Evolutionary conservation across 1,284 basidiomycete genomes (phyloP).

Genomic region (Microbotryum violaceum): DNA sequence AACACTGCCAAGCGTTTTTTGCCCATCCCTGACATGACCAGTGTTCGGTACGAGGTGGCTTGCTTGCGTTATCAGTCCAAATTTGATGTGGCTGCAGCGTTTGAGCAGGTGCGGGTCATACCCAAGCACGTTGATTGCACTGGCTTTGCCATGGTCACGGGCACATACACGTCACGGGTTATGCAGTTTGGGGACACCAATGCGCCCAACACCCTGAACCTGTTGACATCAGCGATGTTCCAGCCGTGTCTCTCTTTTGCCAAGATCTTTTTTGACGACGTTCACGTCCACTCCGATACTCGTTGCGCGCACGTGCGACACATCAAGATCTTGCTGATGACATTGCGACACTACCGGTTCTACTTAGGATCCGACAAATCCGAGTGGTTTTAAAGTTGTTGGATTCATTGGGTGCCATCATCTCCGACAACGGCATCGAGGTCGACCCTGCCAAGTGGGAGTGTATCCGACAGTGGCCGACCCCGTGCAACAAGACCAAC

Average conservation of each 20-base stretch:
- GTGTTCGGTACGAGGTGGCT: too few species aligned
- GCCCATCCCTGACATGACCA: too few species aligned
- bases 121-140: too few species aligned
- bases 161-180: too few species aligned
- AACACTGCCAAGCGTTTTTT: too few species aligned
- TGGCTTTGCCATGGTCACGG: too few species aligned
- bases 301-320: slow-evolving; percentile 39
- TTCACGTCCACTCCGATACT: slow-evolving; percentile 38
- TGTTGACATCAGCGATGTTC: slow-evolving; percentile 41
- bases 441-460: slow-evolving; percentile 37
- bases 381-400: slow-evolving; percentile 31
- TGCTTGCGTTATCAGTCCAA: too few species aligned
- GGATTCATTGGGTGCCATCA: slow-evolving; percentile 39
- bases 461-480: slow-evolving; percentile 29
- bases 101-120: too few species aligned
- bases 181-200: too few species aligned
- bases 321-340: slow-evolving; percentile 34
- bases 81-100: too few species aligned
- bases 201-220: too few species aligned
- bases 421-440: slow-evolving; percentile 38
- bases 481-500: slow-evolving; percentile 41
- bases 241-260: slow-evolving; percentile 36
- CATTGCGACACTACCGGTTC: slow-evolving; percentile 29
- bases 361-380: slow-evolving; percentile 35
- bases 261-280: slow-evolving; percentile 42